Base-by-base conservation (phyloP, 768 basidiomycete species). In the Mrakia frigida region DNA sequence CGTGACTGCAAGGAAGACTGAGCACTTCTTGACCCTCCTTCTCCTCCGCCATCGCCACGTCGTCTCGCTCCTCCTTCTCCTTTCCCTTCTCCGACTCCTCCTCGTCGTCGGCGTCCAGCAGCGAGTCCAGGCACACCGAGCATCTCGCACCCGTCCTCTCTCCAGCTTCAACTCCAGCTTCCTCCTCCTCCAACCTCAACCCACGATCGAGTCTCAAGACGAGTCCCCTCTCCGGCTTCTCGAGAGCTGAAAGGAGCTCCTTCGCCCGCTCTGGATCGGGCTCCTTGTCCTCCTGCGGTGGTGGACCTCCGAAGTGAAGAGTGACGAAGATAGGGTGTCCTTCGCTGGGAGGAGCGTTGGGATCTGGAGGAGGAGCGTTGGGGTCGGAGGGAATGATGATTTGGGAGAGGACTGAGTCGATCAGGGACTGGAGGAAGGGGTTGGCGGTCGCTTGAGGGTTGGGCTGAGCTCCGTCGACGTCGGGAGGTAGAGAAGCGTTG, bases 231-330 rank as follows among this genome's bases (percentile, higher is more conserved):
- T 46, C 60, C 11, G 75, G 75, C 16, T 70, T 59, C 14, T 70
- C 59, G 13, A 76, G 70, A 14, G 75, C 75, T 6, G 60, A 35
- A 13, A 76, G 39, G 6, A 76, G 70, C 61, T 76, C 75, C 10
- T 16, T 31, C 9, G 75, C 75, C 25, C 75, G 59, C 39, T 43
- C 70, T n/a, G 75, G 75, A 31, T 76, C 75, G 59, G 75, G 75
- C 46, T 43, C 41, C 61, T 72, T 72, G 10, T 76, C 75, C 28
- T 31, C 39, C 52, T 50, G 53, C 10, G 37, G 39, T 7, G 70
- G 56, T 28, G 75, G 75, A 25, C 35, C 25, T 56, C 75, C 75
- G 41, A 76, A 76, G 37, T 70, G 41, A 31, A 76, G 61, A 2
- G 70, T 73, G 65, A 76, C 73, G 37, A 76, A 16, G 61, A 76